phyloP scores from a whole-genome alignment of 257 asterid genomes.

The Paulownia fortunei region DNA sequence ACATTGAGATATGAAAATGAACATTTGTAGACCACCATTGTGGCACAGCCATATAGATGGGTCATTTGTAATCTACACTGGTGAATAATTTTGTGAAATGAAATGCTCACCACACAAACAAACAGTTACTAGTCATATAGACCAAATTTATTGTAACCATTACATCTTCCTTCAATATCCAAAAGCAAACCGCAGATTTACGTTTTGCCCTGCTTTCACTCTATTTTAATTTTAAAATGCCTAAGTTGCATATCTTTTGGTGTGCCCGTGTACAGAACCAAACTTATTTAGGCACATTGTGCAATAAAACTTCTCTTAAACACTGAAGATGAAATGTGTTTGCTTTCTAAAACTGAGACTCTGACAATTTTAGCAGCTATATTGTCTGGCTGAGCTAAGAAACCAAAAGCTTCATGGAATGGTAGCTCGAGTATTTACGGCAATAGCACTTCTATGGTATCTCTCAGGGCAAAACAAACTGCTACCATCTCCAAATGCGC shows the following conservation, averaged over 20 bases:
- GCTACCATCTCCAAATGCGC: background rate
- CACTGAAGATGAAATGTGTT: conserved; percentile 1
- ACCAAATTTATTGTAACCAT: background rate
- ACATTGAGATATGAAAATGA: background rate
- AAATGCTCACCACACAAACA: background rate
- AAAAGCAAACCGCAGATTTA: background rate
- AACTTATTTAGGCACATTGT: background rate
- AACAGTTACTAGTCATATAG: background rate
- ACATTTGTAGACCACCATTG: background rate
- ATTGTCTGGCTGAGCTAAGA: background rate
- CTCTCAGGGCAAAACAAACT: background rate
- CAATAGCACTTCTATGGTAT: background rate
- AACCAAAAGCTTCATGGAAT: background rate
- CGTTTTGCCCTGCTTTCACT: background rate
- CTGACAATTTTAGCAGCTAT: background rate
- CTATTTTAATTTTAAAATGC: background rate
- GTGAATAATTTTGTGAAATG: background rate
- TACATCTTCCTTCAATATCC: conserved; percentile 6
- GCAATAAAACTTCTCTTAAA: background rate
- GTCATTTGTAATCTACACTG: background rate
- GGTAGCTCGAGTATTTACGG: background rate
- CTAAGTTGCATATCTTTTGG: background rate
- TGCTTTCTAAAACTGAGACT: background rate
- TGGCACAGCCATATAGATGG: background rate
- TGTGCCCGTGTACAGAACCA: background rate